These are phyloP conservation scores for Leucosporidium creatinivorum DNA, from an alignment of 768 basidiomycete species.

Conservation along the genomic window DNA sequence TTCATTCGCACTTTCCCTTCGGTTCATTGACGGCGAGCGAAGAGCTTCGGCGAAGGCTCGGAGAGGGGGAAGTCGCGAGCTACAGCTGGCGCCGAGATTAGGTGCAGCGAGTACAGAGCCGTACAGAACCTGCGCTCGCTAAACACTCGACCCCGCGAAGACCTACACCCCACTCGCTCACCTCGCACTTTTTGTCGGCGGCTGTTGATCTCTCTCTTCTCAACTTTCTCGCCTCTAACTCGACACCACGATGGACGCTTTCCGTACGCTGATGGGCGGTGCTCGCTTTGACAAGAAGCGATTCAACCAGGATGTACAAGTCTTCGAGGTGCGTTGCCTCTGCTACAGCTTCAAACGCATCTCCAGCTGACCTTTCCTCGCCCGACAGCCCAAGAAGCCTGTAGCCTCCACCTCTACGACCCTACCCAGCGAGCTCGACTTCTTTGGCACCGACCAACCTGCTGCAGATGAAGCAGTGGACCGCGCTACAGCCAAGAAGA, in stretches of 20 bases:
- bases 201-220: too few species aligned
- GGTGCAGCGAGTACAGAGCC: too few species aligned
- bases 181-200: too few species aligned
- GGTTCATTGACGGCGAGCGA: too few species aligned
- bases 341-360: not conserved
- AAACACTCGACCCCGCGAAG: too few species aligned
- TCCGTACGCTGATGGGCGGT: constrained; percentile 78
- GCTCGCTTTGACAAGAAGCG: constrained; percentile 68
- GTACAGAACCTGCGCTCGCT: too few species aligned
- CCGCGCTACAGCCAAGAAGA: constrained; percentile 32
- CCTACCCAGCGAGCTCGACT: constrained; percentile 74
- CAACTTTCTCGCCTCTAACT: not conserved
- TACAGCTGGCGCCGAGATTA: too few species aligned
- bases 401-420: constrained; percentile 38
- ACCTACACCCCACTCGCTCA: too few species aligned
- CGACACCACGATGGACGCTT: constrained; percentile 61
- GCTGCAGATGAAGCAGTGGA: constrained; percentile 14
- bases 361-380: not conserved
- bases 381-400: constrained; percentile 9
- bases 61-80: too few species aligned
- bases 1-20: too few species aligned
- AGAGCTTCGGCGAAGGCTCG: too few species aligned
- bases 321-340: constrained; percentile 55
- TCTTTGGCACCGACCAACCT: constrained; percentile 68
- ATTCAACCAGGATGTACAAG: constrained; percentile 60